A percentile compares a stretch with the other conserved stretches of the same genome.
These are phyloP conservation scores for Mycena amicta DNA, from an alignment of 768 basidiomycete genomes.

Conservation along the genomic window DNA sequence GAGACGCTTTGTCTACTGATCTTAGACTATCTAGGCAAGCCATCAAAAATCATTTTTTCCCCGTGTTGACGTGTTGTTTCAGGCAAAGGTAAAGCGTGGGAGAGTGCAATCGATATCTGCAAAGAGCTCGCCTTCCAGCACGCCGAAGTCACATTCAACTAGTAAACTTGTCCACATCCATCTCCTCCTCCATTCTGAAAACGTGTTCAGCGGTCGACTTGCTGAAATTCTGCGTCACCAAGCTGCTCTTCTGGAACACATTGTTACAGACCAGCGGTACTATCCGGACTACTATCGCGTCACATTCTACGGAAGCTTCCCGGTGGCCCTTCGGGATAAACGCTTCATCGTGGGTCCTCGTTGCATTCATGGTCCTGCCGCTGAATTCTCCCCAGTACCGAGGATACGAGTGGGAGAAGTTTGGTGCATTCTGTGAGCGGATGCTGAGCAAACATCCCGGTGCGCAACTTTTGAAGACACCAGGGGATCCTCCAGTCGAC, in stretches of 20 bases:
- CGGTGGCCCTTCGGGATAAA: constrained; percentile 80
- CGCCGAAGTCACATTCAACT: constrained; percentile 87
- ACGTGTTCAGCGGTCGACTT: constrained; percentile 62
- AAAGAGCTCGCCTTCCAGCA: constrained; percentile 91
- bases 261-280: constrained; percentile 79
- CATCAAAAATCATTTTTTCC: too few relatives aligned
- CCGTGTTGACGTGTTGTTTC: too few relatives aligned
- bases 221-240: constrained; percentile 87
- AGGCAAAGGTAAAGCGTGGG: constrained; percentile 99
- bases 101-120: constrained; percentile 90
- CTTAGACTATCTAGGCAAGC: constrained; percentile 87
- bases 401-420: constrained; percentile 94
- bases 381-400: constrained; percentile 66
- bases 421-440: constrained; percentile 83
- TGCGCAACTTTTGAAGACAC: constrained; percentile 74
- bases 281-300: constrained; percentile 94
- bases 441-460: constrained; percentile 90
- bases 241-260: constrained; percentile 85
- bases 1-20: constrained; percentile 90
- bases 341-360: constrained; percentile 76
- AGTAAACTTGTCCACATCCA: constrained; percentile 51
- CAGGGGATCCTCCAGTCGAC: constrained; percentile 79
- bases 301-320: constrained; percentile 92
- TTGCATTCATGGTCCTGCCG: not conserved
- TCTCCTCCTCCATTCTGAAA: constrained; percentile 6